Conservation (phyloP, 2,329 filamentous ascomycete genomes). For the Fusarium pseudograminearum region DNA sequence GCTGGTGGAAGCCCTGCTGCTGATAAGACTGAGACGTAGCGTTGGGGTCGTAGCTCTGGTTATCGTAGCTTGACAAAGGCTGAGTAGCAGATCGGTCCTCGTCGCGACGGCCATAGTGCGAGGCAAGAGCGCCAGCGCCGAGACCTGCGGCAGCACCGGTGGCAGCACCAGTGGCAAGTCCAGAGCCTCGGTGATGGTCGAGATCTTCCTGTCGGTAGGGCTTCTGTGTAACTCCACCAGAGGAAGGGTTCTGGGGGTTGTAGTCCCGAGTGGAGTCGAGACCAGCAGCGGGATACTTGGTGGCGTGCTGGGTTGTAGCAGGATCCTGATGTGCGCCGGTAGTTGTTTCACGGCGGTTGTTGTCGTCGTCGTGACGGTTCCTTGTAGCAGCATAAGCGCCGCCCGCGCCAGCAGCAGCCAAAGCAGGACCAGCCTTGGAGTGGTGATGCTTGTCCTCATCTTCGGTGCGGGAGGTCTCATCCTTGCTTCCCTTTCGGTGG, state of each 20-base stretch:
- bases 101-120: conserved; percentile 1
- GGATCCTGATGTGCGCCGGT: neutral
- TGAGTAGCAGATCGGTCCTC: neutral
- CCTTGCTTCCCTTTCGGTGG: conserved; percentile 24
- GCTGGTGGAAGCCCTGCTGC: neutral
- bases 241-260: neutral
- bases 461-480: neutral
- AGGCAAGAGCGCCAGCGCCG: conserved; percentile 15
- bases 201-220: conserved; percentile 1
- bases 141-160: conserved; percentile 13
- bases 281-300: conserved; percentile 13
- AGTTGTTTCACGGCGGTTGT: neutral
- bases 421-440: conserved; percentile 24
- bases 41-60: neutral
- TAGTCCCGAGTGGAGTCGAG: neutral
- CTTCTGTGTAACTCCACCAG: neutral
- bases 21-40: neutral
- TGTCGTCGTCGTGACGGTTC: conserved; percentile 16
- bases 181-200: neutral
- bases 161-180: conserved; percentile 1
- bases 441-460: conserved; percentile 4
- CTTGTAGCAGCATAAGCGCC: conserved; percentile 25
- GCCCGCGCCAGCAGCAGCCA: conserved; percentile 35
- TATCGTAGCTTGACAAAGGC: neutral
- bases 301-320: neutral